Conservation (phyloP, 345 rosid genomes). For the Pseudoturritis turrita region DNA sequence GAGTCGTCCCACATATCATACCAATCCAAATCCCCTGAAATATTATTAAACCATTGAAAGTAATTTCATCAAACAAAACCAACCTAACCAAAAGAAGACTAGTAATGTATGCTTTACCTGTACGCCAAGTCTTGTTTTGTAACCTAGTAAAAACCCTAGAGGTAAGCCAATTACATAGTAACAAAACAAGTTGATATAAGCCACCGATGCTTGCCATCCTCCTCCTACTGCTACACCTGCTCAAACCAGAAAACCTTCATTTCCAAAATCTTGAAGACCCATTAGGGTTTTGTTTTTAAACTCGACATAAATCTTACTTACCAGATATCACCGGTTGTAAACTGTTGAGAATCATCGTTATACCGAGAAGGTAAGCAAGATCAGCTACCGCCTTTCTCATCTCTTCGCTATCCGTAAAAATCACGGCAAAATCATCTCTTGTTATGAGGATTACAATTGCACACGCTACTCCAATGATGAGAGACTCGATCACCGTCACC, state of each 20-base stretch:
- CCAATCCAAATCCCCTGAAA: constrained; percentile 92
- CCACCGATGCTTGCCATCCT: constrained; percentile 95
- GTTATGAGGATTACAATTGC: constrained; percentile 50
- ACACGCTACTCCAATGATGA: constrained; percentile 54
- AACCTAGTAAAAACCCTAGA: constrained; percentile 79
- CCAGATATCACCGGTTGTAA: constrained; percentile 91
- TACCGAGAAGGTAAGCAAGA: constrained; percentile 70
- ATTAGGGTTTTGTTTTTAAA: neutral
- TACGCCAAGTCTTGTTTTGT: constrained; percentile 58
- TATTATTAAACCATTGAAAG: neutral
- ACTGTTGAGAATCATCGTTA: constrained; percentile 79
- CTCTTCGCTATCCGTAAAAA: constrained; percentile 58
- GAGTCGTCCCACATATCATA: constrained; percentile 77
- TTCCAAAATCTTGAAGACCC: neutral
- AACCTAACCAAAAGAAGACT: neutral
- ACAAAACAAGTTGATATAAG: constrained; percentile 78
- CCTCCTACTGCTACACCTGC: constrained; percentile 95
- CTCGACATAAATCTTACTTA: constrained; percentile 1
- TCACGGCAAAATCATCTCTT: constrained; percentile 51
- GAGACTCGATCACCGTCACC: constrained; percentile 52
- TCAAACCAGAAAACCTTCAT: neutral
- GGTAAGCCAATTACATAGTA: constrained; percentile 72
- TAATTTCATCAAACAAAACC: neutral
- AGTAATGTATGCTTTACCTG: constrained; percentile 64
- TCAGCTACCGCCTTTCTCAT: constrained; percentile 60